Base-by-base conservation (phyloP, 768 basidiomycete genomes). In the Hemileccinum impolitum region DNA sequence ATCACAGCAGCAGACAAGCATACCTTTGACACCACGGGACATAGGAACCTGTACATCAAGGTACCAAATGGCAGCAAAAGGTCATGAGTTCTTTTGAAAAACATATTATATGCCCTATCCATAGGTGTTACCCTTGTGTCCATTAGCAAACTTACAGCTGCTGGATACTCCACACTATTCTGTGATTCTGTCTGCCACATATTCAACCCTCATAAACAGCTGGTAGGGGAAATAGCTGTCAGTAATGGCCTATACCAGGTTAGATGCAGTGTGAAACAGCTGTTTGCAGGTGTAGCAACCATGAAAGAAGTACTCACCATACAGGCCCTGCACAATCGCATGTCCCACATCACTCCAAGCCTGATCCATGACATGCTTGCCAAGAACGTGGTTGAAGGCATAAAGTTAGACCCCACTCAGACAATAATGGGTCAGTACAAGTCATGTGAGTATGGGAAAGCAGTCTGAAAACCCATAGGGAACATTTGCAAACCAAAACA, bases 51-150 rank as follows among this genome's bases (percentile, higher is more conserved):
- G 0, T 4, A 14, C 3, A 39, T 40, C 10, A 3, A 1, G 1
- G 13, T 47, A 6, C 46, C 30, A 0, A 39, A 47, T 40, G 46
- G 46, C 5, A 19, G 34, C 1, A 23, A 10, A 0, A 7, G 6
- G 4, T 23, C 30, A 1, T 13, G 7, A 1, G 6, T 50, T 15
- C 15, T 39, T 2, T 14, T 50, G 8, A 39, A 38, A 26, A 38
- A 43, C 28, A 19, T 50, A 50, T 42, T 65, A 6, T 54, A 66
- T 17, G 47, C 51, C 4, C 64, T 56, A 2, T 10, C 4, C 12
- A 43, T 31, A 30, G 57, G 51, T 11, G 48, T 57, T 26, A 62
- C 51, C 2, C 55, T 67, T 0, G 38, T 66, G 13, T 65, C 62
- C 0, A 54, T 63, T 13, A 39, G 49, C 23, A 2, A 8, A 4